Evolutionary conservation across 768 basidiomycete genomes (phyloP).

Genomic region (Tricholoma sp.): DNA sequence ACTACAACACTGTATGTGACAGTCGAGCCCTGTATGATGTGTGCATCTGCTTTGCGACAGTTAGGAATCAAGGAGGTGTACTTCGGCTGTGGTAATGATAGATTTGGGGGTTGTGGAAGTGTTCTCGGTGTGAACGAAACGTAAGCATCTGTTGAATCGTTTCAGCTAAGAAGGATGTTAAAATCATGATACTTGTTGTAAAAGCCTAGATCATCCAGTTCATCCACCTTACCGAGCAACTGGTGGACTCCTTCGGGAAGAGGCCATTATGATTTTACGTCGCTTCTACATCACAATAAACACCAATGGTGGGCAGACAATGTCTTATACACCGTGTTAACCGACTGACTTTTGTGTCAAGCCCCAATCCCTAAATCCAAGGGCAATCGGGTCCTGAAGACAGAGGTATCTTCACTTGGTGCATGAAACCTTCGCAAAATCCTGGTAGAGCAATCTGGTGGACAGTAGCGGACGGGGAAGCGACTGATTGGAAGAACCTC

Average conservation of each 20-base stretch:
- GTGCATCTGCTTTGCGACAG: constrained; percentile 91
- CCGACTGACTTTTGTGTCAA: constrained; percentile 26
- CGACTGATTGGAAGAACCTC: no score
- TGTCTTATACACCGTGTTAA: not conserved
- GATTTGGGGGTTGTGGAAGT: constrained; percentile 96
- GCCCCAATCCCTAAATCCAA: constrained; percentile 92
- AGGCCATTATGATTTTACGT: constrained; percentile 82
- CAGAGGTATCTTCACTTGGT: constrained; percentile 47
- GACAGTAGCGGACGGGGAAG: no score
- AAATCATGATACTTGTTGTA: constrained; percentile 7
- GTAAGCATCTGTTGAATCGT: constrained; percentile 35
- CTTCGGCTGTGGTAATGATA: constrained; percentile 92
- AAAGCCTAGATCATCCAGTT: constrained; percentile 63
- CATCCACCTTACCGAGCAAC: constrained; percentile 72
- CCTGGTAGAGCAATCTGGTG: no score
- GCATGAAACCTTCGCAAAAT: not conserved
- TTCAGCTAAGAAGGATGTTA: not conserved
- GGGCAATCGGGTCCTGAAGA: constrained; percentile 78
- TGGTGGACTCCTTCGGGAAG: constrained; percentile 75
- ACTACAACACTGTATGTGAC: constrained; percentile 92
- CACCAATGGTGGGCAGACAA: constrained; percentile 57
- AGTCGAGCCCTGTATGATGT: constrained; percentile 99
- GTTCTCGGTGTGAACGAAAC: constrained; percentile 81
- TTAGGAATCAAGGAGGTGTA: constrained; percentile 86
- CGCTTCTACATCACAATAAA: constrained; percentile 94